These are phyloP conservation scores for Macaranga tanarius DNA, from an alignment of 441 rosid genomes.

Conservation along the genomic window DNA sequence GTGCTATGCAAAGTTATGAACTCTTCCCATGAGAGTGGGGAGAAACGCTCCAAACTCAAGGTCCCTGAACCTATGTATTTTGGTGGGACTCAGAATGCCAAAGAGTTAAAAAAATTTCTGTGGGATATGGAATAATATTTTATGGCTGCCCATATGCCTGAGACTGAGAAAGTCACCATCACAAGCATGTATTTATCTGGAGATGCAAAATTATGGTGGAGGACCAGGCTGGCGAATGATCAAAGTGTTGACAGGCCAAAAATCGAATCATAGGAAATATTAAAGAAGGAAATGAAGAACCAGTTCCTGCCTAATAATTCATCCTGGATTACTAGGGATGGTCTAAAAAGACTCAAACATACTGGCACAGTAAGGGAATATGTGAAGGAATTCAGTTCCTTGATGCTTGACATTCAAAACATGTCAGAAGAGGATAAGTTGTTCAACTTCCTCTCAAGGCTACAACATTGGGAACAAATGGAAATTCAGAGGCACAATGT, in stretches of 20 bases:
- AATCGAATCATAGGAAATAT: background rate
- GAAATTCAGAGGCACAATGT: too few relatives aligned
- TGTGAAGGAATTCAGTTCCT: background rate
- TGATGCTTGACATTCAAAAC: background rate
- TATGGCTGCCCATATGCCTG: too few relatives aligned
- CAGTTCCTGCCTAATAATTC: too few relatives aligned
- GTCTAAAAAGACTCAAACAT: background rate
- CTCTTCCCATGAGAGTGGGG: too few relatives aligned
- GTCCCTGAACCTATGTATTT: background rate
- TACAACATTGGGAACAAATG: too few relatives aligned
- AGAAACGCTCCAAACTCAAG: background rate
- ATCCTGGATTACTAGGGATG: background rate
- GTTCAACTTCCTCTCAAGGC: too few relatives aligned
- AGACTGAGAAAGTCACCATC: background rate
- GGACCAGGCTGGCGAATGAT: background rate
- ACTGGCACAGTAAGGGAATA: fast-evolving
- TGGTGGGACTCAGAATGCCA: background rate
- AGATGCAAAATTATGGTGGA: background rate
- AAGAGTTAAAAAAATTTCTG: background rate
- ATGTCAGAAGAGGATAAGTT: background rate
- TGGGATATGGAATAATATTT: background rate
- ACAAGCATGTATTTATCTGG: background rate
- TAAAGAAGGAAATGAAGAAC: background rate
- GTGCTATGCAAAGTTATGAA: too few relatives aligned
- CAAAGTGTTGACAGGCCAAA: background rate